Evolutionary conservation across 495 filamentous ascomycete species (phyloP).

Genomic region (Aspergillus panamensis): DNA sequence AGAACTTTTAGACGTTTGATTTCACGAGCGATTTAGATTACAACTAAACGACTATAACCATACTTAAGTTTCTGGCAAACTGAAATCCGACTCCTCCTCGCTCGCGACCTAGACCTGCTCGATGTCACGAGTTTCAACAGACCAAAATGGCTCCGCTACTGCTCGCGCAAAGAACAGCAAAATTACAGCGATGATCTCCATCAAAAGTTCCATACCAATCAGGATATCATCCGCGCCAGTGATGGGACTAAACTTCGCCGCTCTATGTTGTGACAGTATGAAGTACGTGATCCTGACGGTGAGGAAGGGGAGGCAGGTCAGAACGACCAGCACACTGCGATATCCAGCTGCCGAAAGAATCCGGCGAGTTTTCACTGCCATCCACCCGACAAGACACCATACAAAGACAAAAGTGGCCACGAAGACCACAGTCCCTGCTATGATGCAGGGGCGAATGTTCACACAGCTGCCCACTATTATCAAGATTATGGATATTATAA

Average conservation of each 20-base stretch:
- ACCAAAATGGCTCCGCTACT: conserved; percentile 25
- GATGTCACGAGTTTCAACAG: neutral
- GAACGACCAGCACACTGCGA: conserved; percentile 22
- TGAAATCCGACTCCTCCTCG: no score
- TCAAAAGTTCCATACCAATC: conserved; percentile 31
- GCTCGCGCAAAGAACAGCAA: conserved; percentile 26
- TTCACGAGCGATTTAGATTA: no score
- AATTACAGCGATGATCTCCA: conserved; percentile 29
- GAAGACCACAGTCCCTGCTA: conserved; percentile 27
- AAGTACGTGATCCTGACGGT: conserved; percentile 27
- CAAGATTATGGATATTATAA: conserved; percentile 26
- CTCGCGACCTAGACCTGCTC: neutral
- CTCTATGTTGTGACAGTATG: conserved; percentile 26
- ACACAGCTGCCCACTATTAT: conserved; percentile 27
- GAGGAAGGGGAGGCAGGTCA: conserved; percentile 27
- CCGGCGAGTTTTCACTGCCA: conserved; percentile 25
- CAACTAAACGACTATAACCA: no score
- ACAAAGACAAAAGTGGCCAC: conserved; percentile 29
- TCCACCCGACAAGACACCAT: conserved; percentile 24
- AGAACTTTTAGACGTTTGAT: conserved; percentile 15
- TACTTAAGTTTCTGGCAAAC: no score
- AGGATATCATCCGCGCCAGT: conserved; percentile 23
- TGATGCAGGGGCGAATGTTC: conserved; percentile 18
- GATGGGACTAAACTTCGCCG: conserved; percentile 23
- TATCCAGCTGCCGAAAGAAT: conserved; percentile 24